Percentiles rank a stretch among this genome's conserved stretches.
Evolutionary conservation across 2,329 filamentous ascomycete genomes (phyloP).

Genomic region (Sordariomycetes sp.): DNA sequence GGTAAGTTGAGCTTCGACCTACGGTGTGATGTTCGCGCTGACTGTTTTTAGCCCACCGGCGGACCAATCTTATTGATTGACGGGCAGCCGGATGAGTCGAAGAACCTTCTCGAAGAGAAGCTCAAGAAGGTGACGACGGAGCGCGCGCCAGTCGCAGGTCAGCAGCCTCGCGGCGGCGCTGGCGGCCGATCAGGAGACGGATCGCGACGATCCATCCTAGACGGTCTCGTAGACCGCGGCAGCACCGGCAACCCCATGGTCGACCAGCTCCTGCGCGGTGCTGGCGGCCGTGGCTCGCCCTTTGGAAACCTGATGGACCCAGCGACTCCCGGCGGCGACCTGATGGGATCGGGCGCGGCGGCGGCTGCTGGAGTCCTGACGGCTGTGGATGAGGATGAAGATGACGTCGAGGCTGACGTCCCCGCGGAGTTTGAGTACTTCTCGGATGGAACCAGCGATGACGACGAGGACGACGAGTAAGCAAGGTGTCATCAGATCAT

Average conservation of each 20-base stretch:
- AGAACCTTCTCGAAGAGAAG: conserved; percentile 81
- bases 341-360: conserved; percentile 48
- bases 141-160: conserved; percentile 48
- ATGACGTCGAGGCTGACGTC: conserved; percentile 59
- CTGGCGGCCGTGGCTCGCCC: conserved; percentile 16
- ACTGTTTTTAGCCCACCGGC: conserved; percentile 64
- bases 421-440: conserved; percentile 74
- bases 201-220: conserved; percentile 26
- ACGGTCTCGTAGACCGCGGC: conserved; percentile 24
- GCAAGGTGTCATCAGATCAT: no score
- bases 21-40: conserved; percentile 9
- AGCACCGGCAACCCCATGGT: conserved; percentile 22
- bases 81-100: conserved; percentile 67
- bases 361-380: conserved; percentile 75
- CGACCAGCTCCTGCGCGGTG: conserved; percentile 31
- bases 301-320: conserved; percentile 17
- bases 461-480: conserved; percentile 24
- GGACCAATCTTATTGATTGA: conserved; percentile 89
- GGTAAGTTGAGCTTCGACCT: conserved; percentile 38
- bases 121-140: conserved; percentile 69
- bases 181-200: conserved; percentile 21
- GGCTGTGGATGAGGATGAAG: conserved; percentile 79
- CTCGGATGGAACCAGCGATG: conserved; percentile 49
- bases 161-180: conserved; percentile 15
- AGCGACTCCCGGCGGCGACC: conserved; percentile 18